A percentile compares a stretch with the other conserved stretches of the same genome.
Conservation (phyloP, 2,329 filamentous ascomycete genomes). For the Kalmusia sp. region DNA sequence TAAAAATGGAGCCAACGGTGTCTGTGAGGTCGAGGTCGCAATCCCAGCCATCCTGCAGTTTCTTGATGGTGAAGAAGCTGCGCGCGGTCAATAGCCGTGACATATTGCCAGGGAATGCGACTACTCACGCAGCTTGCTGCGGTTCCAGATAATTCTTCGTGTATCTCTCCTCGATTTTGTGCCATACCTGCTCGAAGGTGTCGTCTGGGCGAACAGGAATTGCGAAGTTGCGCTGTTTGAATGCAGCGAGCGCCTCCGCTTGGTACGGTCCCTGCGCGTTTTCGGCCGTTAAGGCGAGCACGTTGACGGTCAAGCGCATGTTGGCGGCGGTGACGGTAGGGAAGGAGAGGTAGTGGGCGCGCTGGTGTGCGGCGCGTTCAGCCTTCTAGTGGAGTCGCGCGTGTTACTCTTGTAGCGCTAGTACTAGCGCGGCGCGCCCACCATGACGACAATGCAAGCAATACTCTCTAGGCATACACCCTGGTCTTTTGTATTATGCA, state of each 20-base stretch:
- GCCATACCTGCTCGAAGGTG: conserved; percentile 40
- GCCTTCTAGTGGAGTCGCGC: too few relatives aligned
- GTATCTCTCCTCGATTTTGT: conserved; percentile 39
- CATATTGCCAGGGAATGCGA: not conserved
- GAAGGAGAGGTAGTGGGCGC: not conserved
- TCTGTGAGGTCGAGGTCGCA: conserved; percentile 46
- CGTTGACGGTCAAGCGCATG: conserved; percentile 41
- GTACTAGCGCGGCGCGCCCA: too few relatives aligned
- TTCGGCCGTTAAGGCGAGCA: conserved; percentile 33
- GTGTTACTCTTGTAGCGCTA: too few relatives aligned
- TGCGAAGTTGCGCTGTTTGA: conserved; percentile 46
- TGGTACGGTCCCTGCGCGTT: conserved; percentile 27
- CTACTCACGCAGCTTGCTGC: conserved; percentile 27
- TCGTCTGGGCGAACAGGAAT: conserved; percentile 36
- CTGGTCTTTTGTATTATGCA: too few relatives aligned
- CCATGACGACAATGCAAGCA: too few relatives aligned
- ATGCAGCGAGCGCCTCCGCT: conserved; percentile 23
- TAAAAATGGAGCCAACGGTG: conserved; percentile 44
- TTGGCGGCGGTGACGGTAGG: conserved; percentile 9
- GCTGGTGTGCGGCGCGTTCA: too few relatives aligned
- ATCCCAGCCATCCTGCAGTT: conserved; percentile 44
- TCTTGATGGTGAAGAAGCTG: conserved; percentile 43
- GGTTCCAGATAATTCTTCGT: conserved; percentile 42
- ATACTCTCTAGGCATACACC: too few relatives aligned
- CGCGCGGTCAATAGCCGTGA: conserved; percentile 4